A percentile compares a stretch with the other conserved stretches of the same genome.
phyloP scores from a whole-genome alignment of 768 basidiomycete species.

The Mrakia frigida region DNA sequence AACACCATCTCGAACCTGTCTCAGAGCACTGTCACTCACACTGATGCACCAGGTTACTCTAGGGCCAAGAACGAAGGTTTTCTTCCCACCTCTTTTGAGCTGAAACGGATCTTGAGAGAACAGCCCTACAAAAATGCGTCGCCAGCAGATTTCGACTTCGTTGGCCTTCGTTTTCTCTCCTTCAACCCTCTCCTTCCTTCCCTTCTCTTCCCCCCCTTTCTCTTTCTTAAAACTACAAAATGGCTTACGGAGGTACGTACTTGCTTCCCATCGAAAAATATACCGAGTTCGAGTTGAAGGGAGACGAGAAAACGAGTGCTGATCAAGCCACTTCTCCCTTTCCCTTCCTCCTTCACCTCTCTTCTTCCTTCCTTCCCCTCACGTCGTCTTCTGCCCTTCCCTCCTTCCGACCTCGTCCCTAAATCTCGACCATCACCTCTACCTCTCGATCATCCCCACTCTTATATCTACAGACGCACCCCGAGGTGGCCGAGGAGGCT shows the following conservation, averaged over 20 bases:
- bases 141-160: too few relatives aligned
- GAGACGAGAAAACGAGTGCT: neutral
- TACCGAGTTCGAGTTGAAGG: neutral
- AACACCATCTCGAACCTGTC: neutral
- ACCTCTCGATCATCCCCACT: neutral
- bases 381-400: neutral
- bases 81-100: too few relatives aligned
- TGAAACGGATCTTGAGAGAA: too few relatives aligned
- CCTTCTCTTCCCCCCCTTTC: neutral
- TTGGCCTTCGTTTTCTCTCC: too few relatives aligned
- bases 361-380: neutral
- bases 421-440: neutral
- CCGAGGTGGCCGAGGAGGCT: slow-evolving; percentile 29
- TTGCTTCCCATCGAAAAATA: neutral
- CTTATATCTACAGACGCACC: neutral
- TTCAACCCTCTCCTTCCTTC: neutral
- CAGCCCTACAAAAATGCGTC: too few relatives aligned
- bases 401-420: neutral
- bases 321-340: neutral
- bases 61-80: too few relatives aligned
- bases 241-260: slow-evolving; percentile 27
- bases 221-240: neutral
- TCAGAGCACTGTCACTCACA: neutral
- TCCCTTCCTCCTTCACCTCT: slow-evolving; percentile 11
- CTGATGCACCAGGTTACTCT: too few relatives aligned